phyloP scores from a whole-genome alignment of 306 rosid genomes.

The Corylus heterophylla region DNA sequence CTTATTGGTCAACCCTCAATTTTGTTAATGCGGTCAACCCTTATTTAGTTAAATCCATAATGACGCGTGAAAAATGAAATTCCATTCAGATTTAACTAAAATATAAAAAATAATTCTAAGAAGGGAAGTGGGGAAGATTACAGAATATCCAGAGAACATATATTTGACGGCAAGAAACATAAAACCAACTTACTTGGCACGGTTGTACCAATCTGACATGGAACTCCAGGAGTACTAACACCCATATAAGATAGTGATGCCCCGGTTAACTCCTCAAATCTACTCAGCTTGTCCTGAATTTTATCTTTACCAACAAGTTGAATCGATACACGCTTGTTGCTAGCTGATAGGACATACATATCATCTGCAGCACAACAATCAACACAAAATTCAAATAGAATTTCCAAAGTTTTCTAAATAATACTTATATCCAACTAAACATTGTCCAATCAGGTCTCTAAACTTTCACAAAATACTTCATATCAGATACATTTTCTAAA shows the following conservation, averaged over 20 bases:
- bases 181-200: conserved; percentile 69
- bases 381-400: conserved; percentile 22
- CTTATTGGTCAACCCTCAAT: neutral
- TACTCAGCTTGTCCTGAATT: conserved; percentile 77
- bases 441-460: neutral
- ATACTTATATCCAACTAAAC: conserved; percentile 6
- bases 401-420: conserved; percentile 12
- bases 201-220: conserved; percentile 42
- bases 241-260: conserved; percentile 75
- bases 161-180: neutral
- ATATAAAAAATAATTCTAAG: neutral
- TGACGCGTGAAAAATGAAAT: neutral
- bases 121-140: neutral
- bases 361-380: conserved; percentile 62
- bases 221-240: conserved; percentile 66
- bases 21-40: neutral
- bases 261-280: conserved; percentile 75
- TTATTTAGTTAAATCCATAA: neutral
- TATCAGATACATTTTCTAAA: neutral
- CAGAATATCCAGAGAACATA: conserved; percentile 6
- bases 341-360: conserved; percentile 90
- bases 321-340: conserved; percentile 73
- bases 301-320: conserved; percentile 83
- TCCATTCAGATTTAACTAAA: neutral
- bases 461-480: neutral